phyloP scores from a whole-genome alignment of 2,329 filamentous ascomycete genomes.

The Xylaria sp. region DNA sequence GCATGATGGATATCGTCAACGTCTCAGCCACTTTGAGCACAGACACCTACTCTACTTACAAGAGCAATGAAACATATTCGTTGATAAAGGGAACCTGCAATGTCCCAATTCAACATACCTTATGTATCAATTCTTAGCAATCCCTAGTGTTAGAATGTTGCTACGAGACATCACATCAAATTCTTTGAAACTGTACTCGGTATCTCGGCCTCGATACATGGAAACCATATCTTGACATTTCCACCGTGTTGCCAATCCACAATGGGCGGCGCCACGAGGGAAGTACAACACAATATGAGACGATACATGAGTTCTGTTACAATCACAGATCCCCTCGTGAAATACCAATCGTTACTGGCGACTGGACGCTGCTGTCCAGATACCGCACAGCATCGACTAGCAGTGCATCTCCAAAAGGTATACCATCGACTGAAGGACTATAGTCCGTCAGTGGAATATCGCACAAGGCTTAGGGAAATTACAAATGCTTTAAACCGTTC shows the following conservation, averaged over 20 bases:
- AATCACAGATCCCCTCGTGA: constrained; percentile 78
- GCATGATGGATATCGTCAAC: constrained; percentile 11
- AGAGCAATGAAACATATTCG: neutral
- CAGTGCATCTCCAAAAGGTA: constrained; percentile 79
- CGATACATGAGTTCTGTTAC: constrained; percentile 58
- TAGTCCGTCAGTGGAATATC: constrained; percentile 76
- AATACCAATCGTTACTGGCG: constrained; percentile 77
- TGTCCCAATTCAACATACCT: neutral
- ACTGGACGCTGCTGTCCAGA: constrained; percentile 75
- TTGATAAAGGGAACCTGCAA: neutral
- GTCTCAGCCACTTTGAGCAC: constrained; percentile 4
- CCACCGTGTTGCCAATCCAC: neutral
- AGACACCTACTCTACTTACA: constrained; percentile 3
- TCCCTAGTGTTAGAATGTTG: neutral
- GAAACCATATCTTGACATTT: neutral
- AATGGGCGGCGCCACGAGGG: neutral
- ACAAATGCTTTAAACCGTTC: constrained; percentile 57
- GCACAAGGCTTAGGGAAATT: constrained; percentile 70
- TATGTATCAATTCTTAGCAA: neutral
- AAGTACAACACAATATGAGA: constrained; percentile 45
- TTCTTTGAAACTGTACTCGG: neutral
- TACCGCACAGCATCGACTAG: constrained; percentile 75
- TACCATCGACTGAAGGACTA: constrained; percentile 83
- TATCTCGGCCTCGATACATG: neutral
- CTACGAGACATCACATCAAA: neutral